These are phyloP conservation scores for Rhizopus sp. DNA, from an alignment of 371 early-diverging fungal species.

Conservation along the genomic window DNA sequence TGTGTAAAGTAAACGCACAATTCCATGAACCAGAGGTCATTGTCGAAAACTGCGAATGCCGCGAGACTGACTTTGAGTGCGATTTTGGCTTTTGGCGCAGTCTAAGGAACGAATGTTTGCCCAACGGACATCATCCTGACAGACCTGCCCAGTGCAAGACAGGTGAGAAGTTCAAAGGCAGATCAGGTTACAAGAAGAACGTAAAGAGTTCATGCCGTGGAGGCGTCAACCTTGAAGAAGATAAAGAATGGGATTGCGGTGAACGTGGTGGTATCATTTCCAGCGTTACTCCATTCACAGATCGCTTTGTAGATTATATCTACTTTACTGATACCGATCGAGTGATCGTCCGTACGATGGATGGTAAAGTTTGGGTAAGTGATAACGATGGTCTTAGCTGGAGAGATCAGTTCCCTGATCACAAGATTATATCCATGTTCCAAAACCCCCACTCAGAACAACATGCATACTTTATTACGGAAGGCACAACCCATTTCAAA, in stretches of 20 bases:
- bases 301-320: slow-evolving; percentile 57
- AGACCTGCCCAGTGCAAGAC: slow-evolving; percentile 62
- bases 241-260: slow-evolving; percentile 53
- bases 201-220: slow-evolving; percentile 63
- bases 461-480: slow-evolving; percentile 75
- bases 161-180: slow-evolving; percentile 57
- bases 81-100: slow-evolving; percentile 80
- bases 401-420: slow-evolving; percentile 47
- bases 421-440: slow-evolving; percentile 53
- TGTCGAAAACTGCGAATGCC: slow-evolving; percentile 65
- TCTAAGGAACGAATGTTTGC: slow-evolving; percentile 60
- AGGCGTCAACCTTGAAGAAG: slow-evolving; percentile 59
- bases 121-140: slow-evolving; percentile 70
- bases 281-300: slow-evolving; percentile 43
- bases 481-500: slow-evolving; percentile 53
- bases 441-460: slow-evolving; percentile 73
- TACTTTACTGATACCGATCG: slow-evolving; percentile 66
- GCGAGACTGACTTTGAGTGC: slow-evolving; percentile 77
- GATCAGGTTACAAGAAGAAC: slow-evolving; percentile 73
- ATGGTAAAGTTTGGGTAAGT: slow-evolving; percentile 63
- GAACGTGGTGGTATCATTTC: slow-evolving; percentile 31
- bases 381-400: slow-evolving; percentile 79
- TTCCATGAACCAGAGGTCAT: slow-evolving; percentile 60
- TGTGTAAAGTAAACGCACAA: slow-evolving; percentile 71
- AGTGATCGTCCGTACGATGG: slow-evolving; percentile 59